Evolutionary conservation across 768 basidiomycete species (phyloP), one percentile per base, ranked within the genome.

Genomic region (Mycena belliarum): DNA sequence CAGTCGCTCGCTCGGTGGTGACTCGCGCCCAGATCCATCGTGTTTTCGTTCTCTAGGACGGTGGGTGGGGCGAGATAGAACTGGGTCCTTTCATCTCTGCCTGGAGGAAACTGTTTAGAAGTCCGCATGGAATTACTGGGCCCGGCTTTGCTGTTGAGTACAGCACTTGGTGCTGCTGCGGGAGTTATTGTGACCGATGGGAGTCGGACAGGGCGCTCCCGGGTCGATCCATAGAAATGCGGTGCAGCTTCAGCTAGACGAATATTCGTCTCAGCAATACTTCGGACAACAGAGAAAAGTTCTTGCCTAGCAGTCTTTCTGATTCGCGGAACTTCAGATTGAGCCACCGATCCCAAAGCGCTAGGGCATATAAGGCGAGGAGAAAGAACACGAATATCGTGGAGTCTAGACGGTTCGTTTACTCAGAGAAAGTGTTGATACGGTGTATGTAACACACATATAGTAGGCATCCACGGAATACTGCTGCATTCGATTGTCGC

Each of bases 301-400:
- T 3, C 23, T 25, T 49, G 50, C 48, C 14, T 49, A 40, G 57
- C n/a, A 62, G 46, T 46, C 60, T 67, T 42, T 67, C 63, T 43
- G 62, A 63, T 38, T 68, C 65, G 32, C 69, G 64, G 29, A 68
- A 38, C 52, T 59, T 71, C 14, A 77, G 63, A 40, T 65, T 59
- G 35, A 70, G 56, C 73, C 73, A 77, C 47, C 73, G 63, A 50
- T 77, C 75, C 72, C 74, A 76, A 15, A 76, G 64, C 20, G 75
- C 74, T 35, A 75, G 55, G 7, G 67, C 70, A 38, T 77, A 76
- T 46, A 75, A 72, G 14, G 66, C 55, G 15, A 76, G 67, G 32
- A 73, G 47, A 16, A 73, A 49, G 12, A 71, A 56, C 5, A 75
- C 38, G 37, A 75, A 66, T 4, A 72, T 29, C 0, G 69, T 52